phyloP scores from a whole-genome alignment of 257 asterid species.

The Scutellaria baicalensis region DNA sequence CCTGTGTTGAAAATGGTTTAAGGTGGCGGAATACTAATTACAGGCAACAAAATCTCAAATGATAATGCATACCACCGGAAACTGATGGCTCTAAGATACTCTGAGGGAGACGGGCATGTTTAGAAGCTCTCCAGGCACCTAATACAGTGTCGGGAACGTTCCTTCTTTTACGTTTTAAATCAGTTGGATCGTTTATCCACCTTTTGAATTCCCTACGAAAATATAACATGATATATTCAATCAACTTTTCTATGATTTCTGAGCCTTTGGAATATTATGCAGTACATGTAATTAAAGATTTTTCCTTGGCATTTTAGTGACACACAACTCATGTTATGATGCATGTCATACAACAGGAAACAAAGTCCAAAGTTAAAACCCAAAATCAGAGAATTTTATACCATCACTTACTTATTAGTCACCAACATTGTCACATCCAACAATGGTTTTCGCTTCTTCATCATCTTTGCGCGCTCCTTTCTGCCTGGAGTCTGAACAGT shows the following conservation, averaged over 20 bases:
- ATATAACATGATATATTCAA: background rate
- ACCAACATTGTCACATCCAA: conserved; percentile 38
- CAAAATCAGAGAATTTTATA: background rate
- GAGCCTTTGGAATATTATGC: background rate
- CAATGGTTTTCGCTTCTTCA: conserved; percentile 50
- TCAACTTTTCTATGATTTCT: background rate
- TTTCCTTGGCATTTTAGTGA: background rate
- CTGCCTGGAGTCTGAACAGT: conserved; percentile 65
- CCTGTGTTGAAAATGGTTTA: conserved; percentile 33
- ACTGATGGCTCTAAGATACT: conserved; percentile 56
- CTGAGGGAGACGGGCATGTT: conserved; percentile 31
- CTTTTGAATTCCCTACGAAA: conserved; percentile 37
- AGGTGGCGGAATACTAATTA: background rate
- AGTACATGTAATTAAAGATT: background rate
- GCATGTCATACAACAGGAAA: background rate
- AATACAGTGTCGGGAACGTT: conserved; percentile 34
- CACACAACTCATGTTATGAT: background rate
- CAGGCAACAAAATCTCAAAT: background rate
- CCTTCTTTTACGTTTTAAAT: conserved; percentile 42
- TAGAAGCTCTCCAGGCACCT: conserved; percentile 46
- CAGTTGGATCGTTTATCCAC: conserved; percentile 42
- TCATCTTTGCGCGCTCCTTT: conserved; percentile 41
- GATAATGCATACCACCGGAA: conserved; percentile 40
- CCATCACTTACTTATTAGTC: conserved; percentile 42
- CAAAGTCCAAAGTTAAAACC: background rate